phyloP scores from a whole-genome alignment of 345 rosid genomes.

The Lepidium sativum region DNA sequence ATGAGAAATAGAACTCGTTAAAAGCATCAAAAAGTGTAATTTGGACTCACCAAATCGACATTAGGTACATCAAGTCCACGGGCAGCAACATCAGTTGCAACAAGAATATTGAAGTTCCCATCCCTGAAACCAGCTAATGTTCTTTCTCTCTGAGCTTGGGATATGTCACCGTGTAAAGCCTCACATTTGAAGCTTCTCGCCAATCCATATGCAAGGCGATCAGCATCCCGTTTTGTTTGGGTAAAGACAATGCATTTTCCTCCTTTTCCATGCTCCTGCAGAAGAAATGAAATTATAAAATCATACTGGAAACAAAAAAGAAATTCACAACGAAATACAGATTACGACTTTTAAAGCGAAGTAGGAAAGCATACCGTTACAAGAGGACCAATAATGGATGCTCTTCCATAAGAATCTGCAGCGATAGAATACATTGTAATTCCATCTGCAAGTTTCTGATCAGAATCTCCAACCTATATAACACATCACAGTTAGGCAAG shows the following conservation, averaged over 20 bases:
- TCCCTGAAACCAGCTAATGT: conserved; percentile 84
- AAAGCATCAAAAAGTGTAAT: background rate
- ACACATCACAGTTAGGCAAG: conserved; percentile 1
- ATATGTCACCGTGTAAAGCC: conserved; percentile 95
- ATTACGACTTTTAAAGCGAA: background rate
- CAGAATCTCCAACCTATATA: conserved; percentile 88
- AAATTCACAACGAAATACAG: background rate
- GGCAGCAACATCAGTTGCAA: conserved; percentile 99
- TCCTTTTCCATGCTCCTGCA: conserved; percentile 43
- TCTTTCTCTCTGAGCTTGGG: conserved; percentile 84
- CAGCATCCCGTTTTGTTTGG: conserved; percentile 94
- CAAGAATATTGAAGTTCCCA: conserved; percentile 69
- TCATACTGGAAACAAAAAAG: background rate
- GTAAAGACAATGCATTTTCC: conserved; percentile 96
- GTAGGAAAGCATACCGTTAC: conserved; percentile 50
- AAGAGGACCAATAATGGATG: conserved; percentile 74
- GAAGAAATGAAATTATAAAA: background rate
- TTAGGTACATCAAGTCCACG: conserved; percentile 98
- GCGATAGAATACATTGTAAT: conserved; percentile 68
- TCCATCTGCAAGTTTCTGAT: conserved; percentile 91
- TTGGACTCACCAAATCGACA: conserved; percentile 78
- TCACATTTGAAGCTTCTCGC: conserved; percentile 59
- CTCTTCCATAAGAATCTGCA: conserved; percentile 49
- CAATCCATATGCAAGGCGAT: conserved; percentile 74
- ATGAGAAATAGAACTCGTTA: background rate